Percentiles rank a stretch among this genome's conserved stretches.
These are phyloP conservation scores for Blastocystis hominis DNA, from an alignment of 352 stramenopile species.

Conservation along the genomic window DNA sequence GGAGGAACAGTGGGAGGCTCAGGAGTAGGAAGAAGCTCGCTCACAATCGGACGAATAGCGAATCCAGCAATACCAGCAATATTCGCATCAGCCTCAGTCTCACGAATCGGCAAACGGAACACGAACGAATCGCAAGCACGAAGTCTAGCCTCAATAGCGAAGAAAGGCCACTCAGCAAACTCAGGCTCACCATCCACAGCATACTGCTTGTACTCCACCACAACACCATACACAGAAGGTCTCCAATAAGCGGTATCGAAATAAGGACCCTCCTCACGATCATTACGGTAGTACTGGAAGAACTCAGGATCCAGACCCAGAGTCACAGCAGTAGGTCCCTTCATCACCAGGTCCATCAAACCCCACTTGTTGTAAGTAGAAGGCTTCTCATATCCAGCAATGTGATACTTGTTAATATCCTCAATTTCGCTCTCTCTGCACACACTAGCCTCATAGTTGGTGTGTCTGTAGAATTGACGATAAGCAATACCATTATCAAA, in stretches of 20 bases:
- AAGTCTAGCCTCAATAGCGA: not conserved
- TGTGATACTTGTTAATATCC: not conserved
- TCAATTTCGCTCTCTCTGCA: not conserved
- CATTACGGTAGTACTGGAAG: constrained; percentile 1
- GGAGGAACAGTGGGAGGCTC: not conserved
- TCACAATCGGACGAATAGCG: not conserved
- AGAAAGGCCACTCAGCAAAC: constrained; percentile 6
- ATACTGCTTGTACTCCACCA: constrained; percentile 17
- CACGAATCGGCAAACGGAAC: not conserved
- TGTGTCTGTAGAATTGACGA: not conserved
- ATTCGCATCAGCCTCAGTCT: not conserved
- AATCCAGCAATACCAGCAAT: not conserved
- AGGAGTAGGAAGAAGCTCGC: not conserved
- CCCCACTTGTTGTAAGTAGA: not conserved
- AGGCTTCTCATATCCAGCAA: constrained; percentile 32
- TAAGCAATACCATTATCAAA: constrained; percentile 20
- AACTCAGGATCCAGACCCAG: constrained; percentile 10
- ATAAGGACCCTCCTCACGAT: constrained; percentile 6
- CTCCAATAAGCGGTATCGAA: not conserved
- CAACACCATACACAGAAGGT: constrained; percentile 19
- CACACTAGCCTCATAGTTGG: not conserved
- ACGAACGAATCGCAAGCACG: not conserved
- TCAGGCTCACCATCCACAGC: not conserved
- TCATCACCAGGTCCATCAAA: not conserved
- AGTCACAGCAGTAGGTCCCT: not conserved